Evolutionary conservation across 345 rosid genomes (phyloP).

Genomic region (Diplotaxis tenuifolia): DNA sequence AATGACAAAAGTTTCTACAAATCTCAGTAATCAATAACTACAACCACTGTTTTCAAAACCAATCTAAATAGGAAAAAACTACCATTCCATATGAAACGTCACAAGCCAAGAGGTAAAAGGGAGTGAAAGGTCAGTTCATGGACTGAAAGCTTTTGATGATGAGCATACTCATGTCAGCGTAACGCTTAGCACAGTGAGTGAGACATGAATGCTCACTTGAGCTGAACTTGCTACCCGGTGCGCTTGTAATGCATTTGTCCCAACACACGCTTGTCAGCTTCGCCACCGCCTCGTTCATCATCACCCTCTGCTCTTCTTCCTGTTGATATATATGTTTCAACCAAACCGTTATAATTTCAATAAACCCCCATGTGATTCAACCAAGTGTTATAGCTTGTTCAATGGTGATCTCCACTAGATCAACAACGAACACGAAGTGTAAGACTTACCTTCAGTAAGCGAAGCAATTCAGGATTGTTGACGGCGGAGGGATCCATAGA

Average conservation of each 20-base stretch:
- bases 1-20: neutral
- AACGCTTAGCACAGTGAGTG: slow-evolving; percentile 75
- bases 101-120: neutral
- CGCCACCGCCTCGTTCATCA: slow-evolving; percentile 45
- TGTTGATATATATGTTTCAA: neutral
- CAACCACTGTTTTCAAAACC: neutral
- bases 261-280: slow-evolving; percentile 78
- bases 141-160: slow-evolving; percentile 76
- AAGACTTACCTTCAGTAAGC: neutral
- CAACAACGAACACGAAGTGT: neutral
- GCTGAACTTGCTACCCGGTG: slow-evolving; percentile 93
- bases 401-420: neutral
- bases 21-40: neutral
- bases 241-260: slow-evolving; percentile 79
- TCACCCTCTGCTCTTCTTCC: neutral
- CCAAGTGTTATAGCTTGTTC: neutral
- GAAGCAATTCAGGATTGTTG: neutral
- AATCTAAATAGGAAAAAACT: neutral
- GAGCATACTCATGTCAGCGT: slow-evolving; percentile 63
- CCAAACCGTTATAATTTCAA: neutral
- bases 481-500: neutral
- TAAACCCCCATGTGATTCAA: neutral
- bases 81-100: neutral
- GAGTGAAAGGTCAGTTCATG: neutral
- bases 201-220: slow-evolving; percentile 76